Conservation (phyloP, 768 basidiomycete species). For the Mrakia frigida region DNA sequence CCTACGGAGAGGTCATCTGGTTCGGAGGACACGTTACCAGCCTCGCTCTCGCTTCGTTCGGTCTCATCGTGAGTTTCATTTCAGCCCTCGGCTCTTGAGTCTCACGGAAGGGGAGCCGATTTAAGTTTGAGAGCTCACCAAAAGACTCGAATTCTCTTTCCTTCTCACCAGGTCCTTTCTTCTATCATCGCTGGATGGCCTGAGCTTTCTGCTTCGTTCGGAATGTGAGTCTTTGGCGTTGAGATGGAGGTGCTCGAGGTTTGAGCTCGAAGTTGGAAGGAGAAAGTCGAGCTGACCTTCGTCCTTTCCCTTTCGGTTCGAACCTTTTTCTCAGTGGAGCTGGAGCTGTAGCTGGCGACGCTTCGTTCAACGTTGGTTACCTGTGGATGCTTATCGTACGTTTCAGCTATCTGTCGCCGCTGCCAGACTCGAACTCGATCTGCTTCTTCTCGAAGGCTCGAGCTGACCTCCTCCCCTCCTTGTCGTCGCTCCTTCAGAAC, state of each 20-base stretch:
- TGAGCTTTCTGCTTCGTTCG: slow-evolving; percentile 58
- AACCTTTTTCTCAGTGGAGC: slow-evolving; percentile 6
- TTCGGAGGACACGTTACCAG: slow-evolving; percentile 84
- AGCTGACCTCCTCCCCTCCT: not conserved
- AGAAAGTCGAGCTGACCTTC: not conserved
- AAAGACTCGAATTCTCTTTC: not conserved
- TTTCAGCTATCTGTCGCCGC: not conserved
- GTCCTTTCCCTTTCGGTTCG: not conserved
- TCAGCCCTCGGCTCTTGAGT: not conserved
- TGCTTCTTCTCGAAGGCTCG: not conserved
- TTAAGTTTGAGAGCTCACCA: not conserved
- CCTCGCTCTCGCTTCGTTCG: slow-evolving; percentile 80
- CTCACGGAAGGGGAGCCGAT: too few relatives aligned
- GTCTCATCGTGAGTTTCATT: slow-evolving; percentile 68
- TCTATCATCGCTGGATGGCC: slow-evolving; percentile 96
- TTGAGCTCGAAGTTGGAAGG: not conserved
- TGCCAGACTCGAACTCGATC: not conserved
- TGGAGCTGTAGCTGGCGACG: slow-evolving; percentile 41
- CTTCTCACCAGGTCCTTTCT: slow-evolving; percentile 65
- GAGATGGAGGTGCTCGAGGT: not conserved
- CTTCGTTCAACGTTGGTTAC: slow-evolving; percentile 69
- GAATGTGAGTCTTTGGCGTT: slow-evolving; percentile 18
- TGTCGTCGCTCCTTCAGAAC: slow-evolving; percentile 48
- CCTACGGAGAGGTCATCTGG: slow-evolving; percentile 96
- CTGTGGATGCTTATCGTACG: slow-evolving; percentile 76